These are phyloP conservation scores for Craterostigma plantagineum DNA, from an alignment of 257 asterid genomes.

Conservation along the genomic window DNA sequence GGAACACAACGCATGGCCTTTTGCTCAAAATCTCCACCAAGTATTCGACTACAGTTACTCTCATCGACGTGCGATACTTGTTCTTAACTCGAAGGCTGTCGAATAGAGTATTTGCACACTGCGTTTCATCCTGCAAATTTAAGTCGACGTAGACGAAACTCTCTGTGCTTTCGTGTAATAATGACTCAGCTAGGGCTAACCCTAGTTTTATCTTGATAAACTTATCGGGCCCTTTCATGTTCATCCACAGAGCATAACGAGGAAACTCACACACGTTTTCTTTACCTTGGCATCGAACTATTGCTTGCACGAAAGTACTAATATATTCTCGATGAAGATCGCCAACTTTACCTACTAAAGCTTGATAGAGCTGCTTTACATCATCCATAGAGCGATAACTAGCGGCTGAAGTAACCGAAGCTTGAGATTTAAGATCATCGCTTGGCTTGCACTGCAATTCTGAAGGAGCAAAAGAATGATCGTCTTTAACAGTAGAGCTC, in stretches of 20 bases:
- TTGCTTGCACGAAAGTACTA: too few species aligned
- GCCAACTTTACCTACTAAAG: too few species aligned
- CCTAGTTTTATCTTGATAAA: conserved; percentile 53
- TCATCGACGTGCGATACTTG: conserved; percentile 19
- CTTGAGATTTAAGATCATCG: too few species aligned
- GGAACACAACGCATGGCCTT: conserved; percentile 48
- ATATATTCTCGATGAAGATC: too few species aligned
- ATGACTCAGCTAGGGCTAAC: conserved; percentile 33
- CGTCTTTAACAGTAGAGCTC: too few species aligned
- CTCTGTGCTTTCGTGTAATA: conserved; percentile 31
- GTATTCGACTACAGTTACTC: conserved; percentile 61
- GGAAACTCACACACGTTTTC: too few species aligned
- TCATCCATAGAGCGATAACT: too few species aligned
- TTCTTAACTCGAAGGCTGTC: conserved; percentile 14
- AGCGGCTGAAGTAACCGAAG: too few species aligned
- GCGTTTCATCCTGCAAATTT: conserved; percentile 21
- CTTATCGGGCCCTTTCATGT: conserved; percentile 48
- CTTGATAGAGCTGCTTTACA: too few species aligned
- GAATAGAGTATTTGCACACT: conserved; percentile 11
- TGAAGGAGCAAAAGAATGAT: too few species aligned
- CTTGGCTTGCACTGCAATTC: too few species aligned
- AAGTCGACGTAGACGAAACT: conserved; percentile 43
- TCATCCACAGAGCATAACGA: conserved; percentile 51
- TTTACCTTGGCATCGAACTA: too few species aligned
- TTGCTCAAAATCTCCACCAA: conserved; percentile 50